Conservation (phyloP, 2,329 filamentous ascomycete species). For the Ascocoryne sarcoides region DNA sequence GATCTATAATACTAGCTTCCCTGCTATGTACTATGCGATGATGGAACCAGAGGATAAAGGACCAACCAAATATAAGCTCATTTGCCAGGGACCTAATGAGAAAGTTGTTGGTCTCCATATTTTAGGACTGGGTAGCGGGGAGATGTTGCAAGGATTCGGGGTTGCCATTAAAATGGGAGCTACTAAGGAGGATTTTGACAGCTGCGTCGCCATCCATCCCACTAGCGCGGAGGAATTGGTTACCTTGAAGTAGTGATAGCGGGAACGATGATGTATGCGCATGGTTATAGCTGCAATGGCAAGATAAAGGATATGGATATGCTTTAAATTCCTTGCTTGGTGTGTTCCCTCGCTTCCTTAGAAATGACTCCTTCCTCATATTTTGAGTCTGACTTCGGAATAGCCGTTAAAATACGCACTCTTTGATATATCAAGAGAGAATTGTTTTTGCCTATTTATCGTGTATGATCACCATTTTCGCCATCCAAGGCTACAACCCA, state of each 20-base stretch:
- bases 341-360: too few relatives aligned
- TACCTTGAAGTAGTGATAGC: slow-evolving; percentile 1
- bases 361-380: too few relatives aligned
- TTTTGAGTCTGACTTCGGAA: background rate
- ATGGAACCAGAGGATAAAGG: slow-evolving; percentile 38
- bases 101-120: slow-evolving; percentile 43
- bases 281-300: too few relatives aligned
- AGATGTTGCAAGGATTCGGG: slow-evolving; percentile 74
- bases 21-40: slow-evolving; percentile 39
- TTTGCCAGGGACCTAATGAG: slow-evolving; percentile 39
- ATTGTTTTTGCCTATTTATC: too few relatives aligned
- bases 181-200: slow-evolving; percentile 69
- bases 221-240: slow-evolving; percentile 71
- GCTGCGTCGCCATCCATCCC: slow-evolving; percentile 67
- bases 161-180: slow-evolving; percentile 75
- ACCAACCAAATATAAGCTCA: slow-evolving; percentile 42
- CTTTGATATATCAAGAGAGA: too few relatives aligned
- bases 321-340: too few relatives aligned
- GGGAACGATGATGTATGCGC: background rate
- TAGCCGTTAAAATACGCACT: background rate
- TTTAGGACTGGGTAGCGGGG: slow-evolving; percentile 40
- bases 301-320: too few relatives aligned
- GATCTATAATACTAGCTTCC: slow-evolving; percentile 40
- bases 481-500: too few relatives aligned
- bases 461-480: too few relatives aligned